These are phyloP conservation scores for Xylaria sp. DNA, from an alignment of 2,329 filamentous ascomycete species.

Conservation along the genomic window DNA sequence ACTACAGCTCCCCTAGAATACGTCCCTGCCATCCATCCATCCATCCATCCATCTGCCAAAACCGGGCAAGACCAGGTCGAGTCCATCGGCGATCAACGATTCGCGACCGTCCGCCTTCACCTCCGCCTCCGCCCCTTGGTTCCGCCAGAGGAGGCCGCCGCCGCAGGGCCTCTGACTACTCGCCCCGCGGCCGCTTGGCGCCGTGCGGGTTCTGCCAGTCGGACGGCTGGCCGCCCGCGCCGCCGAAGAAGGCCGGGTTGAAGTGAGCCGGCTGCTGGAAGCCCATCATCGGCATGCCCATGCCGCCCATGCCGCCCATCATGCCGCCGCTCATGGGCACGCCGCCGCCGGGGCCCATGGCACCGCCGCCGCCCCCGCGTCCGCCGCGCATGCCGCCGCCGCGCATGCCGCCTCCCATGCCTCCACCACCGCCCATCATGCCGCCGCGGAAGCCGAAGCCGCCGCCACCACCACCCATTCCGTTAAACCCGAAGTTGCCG, in stretches of 20 bases:
- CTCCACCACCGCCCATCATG: slow-evolving; percentile 39
- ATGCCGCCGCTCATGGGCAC: slow-evolving; percentile 36
- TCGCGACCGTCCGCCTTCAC: neutral
- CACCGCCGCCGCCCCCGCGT: slow-evolving; percentile 27
- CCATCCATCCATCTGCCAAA: neutral
- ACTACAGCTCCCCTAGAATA: neutral
- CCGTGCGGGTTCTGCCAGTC: slow-evolving; percentile 42
- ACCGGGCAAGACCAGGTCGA: too few species aligned
- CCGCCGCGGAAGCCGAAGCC: slow-evolving; percentile 37
- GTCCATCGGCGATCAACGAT: too few species aligned
- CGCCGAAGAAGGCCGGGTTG: slow-evolving; percentile 39
- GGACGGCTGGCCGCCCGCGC: slow-evolving; percentile 35
- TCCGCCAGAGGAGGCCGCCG: too few species aligned
- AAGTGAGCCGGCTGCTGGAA: slow-evolving; percentile 38
- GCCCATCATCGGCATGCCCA: slow-evolving; percentile 39
- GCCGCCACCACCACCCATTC: slow-evolving; percentile 32
- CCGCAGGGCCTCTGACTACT: slow-evolving; percentile 18
- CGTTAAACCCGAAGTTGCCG: slow-evolving; percentile 34
- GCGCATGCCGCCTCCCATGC: slow-evolving; percentile 37
- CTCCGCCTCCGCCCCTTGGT: neutral
- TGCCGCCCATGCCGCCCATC: slow-evolving; percentile 36
- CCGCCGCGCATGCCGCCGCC: slow-evolving; percentile 38
- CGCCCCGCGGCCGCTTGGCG: slow-evolving; percentile 38
- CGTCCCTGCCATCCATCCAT: neutral
- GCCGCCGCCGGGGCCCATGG: slow-evolving; percentile 35